phyloP scores from a whole-genome alignment of 208 protist genomes.

The Willaertia magna region DNA sequence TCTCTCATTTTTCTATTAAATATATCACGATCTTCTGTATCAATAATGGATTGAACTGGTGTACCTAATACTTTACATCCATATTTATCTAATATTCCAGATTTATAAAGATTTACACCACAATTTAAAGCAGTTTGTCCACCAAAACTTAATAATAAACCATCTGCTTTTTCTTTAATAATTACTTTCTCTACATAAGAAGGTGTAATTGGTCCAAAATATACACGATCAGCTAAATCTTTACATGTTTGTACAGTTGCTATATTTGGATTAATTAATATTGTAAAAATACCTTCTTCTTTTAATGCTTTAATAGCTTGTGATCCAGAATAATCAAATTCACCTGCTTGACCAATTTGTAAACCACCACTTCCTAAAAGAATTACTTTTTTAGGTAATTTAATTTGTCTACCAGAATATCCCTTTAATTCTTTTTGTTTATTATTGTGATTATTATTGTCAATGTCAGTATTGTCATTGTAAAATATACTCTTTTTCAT shows the following conservation, averaged over 20 bases:
- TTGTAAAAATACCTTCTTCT: slow-evolving; percentile 87
- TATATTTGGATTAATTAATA: slow-evolving; percentile 99
- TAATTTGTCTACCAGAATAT: neutral
- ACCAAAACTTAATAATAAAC: slow-evolving; percentile 89
- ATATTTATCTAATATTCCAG: slow-evolving; percentile 75
- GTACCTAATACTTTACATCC: slow-evolving; percentile 87
- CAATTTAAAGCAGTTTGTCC: slow-evolving; percentile 97
- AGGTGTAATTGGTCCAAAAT: slow-evolving; percentile 87
- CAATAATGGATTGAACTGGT: slow-evolving; percentile 77
- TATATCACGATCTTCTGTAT: slow-evolving; percentile 91
- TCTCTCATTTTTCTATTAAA: slow-evolving; percentile 86
- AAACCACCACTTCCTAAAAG: slow-evolving; percentile 85
- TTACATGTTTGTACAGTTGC: slow-evolving; percentile 92
- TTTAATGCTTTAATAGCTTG: slow-evolving; percentile 95
- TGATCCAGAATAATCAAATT: slow-evolving; percentile 98
- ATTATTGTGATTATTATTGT: neutral
- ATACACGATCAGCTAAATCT: slow-evolving; percentile 88
- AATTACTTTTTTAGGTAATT: slow-evolving; percentile 54
- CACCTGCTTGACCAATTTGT: slow-evolving; percentile 93
- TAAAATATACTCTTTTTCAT: neutral
- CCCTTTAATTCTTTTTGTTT: too few species aligned
- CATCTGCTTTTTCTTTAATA: slow-evolving; percentile 79
- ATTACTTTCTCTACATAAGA: slow-evolving; percentile 82
- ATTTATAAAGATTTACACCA: slow-evolving; percentile 77
- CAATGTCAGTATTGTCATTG: neutral